A percentile compares a stretch with the other conserved stretches of the same genome.
Evolutionary conservation across 2,329 filamentous ascomycete genomes (phyloP).

Genomic region (Bisporella sp.): DNA sequence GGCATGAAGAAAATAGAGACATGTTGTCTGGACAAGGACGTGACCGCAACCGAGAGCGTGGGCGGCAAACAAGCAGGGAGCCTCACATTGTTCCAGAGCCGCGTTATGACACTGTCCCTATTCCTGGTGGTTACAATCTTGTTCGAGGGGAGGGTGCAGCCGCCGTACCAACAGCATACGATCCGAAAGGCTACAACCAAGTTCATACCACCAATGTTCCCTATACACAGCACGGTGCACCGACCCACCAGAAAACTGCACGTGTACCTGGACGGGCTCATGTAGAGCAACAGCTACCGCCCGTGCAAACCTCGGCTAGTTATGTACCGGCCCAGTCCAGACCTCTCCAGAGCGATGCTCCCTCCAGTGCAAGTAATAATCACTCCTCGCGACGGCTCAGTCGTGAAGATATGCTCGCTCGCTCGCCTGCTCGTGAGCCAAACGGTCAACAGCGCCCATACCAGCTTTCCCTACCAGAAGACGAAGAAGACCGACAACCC

Average conservation of each 20-base stretch:
- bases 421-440: constrained; percentile 20
- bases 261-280: background rate
- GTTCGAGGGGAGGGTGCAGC: constrained; percentile 23
- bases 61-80: constrained; percentile 15
- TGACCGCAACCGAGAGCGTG: constrained; percentile 7
- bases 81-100: constrained; percentile 8
- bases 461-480: constrained; percentile 22
- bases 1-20: constrained; percentile 2
- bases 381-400: constrained; percentile 9
- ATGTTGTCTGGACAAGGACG: background rate
- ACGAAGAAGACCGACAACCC: constrained; percentile 6
- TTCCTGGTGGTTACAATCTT: constrained; percentile 24
- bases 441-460: constrained; percentile 26
- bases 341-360: background rate
- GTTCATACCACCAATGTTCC: constrained; percentile 7
- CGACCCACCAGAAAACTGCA: background rate
- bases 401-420: constrained; percentile 23
- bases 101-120: constrained; percentile 24
- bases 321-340: background rate
- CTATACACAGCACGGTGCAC: background rate
- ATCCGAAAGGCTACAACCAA: constrained; percentile 18
- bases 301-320: background rate
- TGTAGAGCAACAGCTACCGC: background rate
- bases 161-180: constrained; percentile 19
- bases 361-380: background rate